Conservation (phyloP, 306 rosid species). For the Vachellia pachyceras region DNA sequence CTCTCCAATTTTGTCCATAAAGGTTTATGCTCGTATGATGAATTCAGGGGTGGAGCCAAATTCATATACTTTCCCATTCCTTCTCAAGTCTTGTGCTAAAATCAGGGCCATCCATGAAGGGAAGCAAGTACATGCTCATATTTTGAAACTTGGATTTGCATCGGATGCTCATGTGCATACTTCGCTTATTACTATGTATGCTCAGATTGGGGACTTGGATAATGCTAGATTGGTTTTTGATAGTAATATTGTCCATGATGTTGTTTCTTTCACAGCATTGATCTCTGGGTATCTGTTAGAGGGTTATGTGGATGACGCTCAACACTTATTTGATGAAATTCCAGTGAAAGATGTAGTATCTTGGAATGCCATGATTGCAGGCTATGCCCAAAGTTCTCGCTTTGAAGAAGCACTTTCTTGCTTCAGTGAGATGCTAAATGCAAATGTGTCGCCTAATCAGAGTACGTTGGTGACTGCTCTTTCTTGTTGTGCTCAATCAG, state of each 20-base stretch:
- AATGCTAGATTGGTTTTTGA: constrained; percentile 70
- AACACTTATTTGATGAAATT: constrained; percentile 64
- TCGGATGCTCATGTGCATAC: constrained; percentile 62
- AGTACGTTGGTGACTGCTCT: constrained; percentile 69
- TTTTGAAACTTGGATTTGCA: constrained; percentile 61
- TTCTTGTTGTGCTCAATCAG: constrained; percentile 72
- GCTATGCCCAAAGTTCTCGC: constrained; percentile 59
- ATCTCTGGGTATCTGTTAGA: constrained; percentile 60
- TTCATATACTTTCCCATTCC: constrained; percentile 75
- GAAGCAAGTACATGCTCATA: constrained; percentile 68
- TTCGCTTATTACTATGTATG: constrained; percentile 71
- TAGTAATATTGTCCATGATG: constrained; percentile 59
- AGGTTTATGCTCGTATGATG: constrained; percentile 51
- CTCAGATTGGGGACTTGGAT: constrained; percentile 52
- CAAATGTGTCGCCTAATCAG: constrained; percentile 52
- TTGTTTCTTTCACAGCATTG: constrained; percentile 77
- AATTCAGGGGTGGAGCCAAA: constrained; percentile 58
- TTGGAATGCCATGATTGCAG: constrained; percentile 94
- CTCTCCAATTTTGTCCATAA: constrained; percentile 47
- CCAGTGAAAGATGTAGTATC: constrained; percentile 67
- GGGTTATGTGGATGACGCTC: constrained; percentile 68
- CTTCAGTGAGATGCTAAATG: constrained; percentile 62
- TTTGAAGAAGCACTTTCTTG: constrained; percentile 64
- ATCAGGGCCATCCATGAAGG: constrained; percentile 54
- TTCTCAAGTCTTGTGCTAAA: constrained; percentile 70